Evolutionary conservation across 1,284 basidiomycete genomes (phyloP), one percentile per base, ranked within the genome.

Genomic region (Leccinum fallax): DNA sequence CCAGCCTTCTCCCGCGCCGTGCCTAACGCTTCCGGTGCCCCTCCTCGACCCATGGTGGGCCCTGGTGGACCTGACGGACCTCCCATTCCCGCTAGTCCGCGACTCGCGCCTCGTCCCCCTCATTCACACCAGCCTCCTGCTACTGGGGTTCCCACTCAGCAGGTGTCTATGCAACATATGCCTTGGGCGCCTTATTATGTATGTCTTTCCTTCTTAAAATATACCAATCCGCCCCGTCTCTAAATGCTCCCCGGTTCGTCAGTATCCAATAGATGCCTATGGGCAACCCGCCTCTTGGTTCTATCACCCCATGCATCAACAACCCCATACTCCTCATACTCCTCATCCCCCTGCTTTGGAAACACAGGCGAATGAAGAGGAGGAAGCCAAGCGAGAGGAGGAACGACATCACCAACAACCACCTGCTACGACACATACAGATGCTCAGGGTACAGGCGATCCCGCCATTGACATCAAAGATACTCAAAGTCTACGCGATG

Each of bases 1-100:
- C 89, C 89, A 36, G 82, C 81, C 46, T 89, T 85, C 73, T 66
- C 81, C 55, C 84, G 88, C 9, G 81, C 83, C 57, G 80, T 87
- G 74, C 77, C 82, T 6, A 92, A 91, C 69, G 88, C 88, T 49
- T 78, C 76, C 61, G 83, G 81, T 43, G 79, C 83, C 40, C 84
- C 86, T 60, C 82, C 65, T 55, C 83, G 88, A 61, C 83, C 85
- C 58, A 80, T 83, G 64, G 77, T 79, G 58, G 81, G 82, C 30
- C 83, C 85, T 63, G 83, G 79, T 69, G 82, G 78, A 57, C 80
- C 82, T 4, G 78, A 81, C 55, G 80, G 79, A 21, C 81, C 83
- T 26, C 75, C 80, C 1, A 84, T 80, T 19, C 77, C 89, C 76
- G n/a, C 40, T 32, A 90, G 88, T 72, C 89, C 89, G 32, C 83